Evolutionary conservation across 768 basidiomycete species (phyloP).

Genomic region (Gymnopilus junonius): DNA sequence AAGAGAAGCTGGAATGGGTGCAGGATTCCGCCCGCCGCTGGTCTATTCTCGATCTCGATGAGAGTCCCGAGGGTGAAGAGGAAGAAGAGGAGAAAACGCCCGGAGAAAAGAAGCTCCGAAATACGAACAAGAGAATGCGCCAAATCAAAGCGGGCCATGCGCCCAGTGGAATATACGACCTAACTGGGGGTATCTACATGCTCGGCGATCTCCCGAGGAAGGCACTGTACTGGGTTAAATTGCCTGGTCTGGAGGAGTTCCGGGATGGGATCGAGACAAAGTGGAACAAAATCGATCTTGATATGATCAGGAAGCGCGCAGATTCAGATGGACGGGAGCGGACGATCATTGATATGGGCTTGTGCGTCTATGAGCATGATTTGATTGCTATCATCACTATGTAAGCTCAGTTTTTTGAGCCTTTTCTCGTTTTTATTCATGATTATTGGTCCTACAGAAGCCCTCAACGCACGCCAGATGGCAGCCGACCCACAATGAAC

Average conservation of each 20-base stretch:
- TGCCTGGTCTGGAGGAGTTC: slow-evolving; percentile 30
- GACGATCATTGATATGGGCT: slow-evolving; percentile 45
- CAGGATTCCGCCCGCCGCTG: slow-evolving; percentile 34
- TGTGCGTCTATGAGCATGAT: slow-evolving; percentile 49
- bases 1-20: slow-evolving; percentile 32
- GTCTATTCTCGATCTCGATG: slow-evolving; percentile 30
- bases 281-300: slow-evolving; percentile 23
- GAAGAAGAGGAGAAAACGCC: neutral
- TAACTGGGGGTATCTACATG: slow-evolving; percentile 45
- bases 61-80: slow-evolving; percentile 11
- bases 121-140: neutral
- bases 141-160: slow-evolving; percentile 24
- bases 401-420: slow-evolving; percentile 23
- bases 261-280: slow-evolving; percentile 32
- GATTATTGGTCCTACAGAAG: neutral
- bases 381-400: slow-evolving; percentile 44
- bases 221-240: slow-evolving; percentile 35
- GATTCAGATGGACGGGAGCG: slow-evolving; percentile 15
- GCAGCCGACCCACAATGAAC: neutral
- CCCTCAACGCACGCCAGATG: neutral
- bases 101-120: too few relatives aligned
- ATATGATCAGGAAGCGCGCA: neutral
- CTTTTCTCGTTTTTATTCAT: neutral
- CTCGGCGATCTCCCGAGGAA: slow-evolving; percentile 34
- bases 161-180: slow-evolving; percentile 46